Evolutionary conservation across 1,284 basidiomycete genomes (phyloP), one percentile per base, ranked within the genome.

Genomic region (Ganoderma lingzhi): DNA sequence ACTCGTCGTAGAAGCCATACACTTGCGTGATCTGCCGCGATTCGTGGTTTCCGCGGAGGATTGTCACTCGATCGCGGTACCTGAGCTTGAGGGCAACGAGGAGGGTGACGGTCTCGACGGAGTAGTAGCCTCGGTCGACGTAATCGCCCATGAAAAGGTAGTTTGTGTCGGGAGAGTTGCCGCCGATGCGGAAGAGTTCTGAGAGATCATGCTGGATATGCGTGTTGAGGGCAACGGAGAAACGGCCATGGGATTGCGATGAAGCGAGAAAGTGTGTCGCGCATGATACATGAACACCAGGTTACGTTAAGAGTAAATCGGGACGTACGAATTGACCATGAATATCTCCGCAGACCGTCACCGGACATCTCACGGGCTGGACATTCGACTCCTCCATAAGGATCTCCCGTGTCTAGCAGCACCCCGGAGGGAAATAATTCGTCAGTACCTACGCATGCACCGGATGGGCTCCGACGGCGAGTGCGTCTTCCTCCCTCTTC

Each of bases 81-180:
- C 98, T 93, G 71, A 99, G 88, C 85, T 99, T 99, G 82, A 99
- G 89, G 19, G 97, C 96, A 65, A 99, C 96, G 66, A 99, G 93
- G n/a, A 99, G 87, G 23, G 97, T 98, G 75, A 99, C 97, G 1
- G 97, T 99, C 84, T 99, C 97, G 65, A 99, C 98, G 19, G 96
- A 98, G 86, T 99, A 99, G 87, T 99, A 99, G 37, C 97, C 97
- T 79, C 98, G 92, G 86, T 99, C 98, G 76, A 99, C 98, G 79
- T 99, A 99, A 86, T 99, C 97, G 59, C 98, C 98, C 98, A 99
- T 99, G 87, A 99, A 99, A 76, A 99, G 93, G 83, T 99, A 99
- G 85, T 99, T 99, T 73, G 98, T 99, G 85, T 99, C 98, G 69
- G 97, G 98, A 56, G 97, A 99, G 86, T 99, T 99, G 71, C 97